Base-by-base conservation (phyloP, 345 rosid species). In the Heritiera littoralis region DNA sequence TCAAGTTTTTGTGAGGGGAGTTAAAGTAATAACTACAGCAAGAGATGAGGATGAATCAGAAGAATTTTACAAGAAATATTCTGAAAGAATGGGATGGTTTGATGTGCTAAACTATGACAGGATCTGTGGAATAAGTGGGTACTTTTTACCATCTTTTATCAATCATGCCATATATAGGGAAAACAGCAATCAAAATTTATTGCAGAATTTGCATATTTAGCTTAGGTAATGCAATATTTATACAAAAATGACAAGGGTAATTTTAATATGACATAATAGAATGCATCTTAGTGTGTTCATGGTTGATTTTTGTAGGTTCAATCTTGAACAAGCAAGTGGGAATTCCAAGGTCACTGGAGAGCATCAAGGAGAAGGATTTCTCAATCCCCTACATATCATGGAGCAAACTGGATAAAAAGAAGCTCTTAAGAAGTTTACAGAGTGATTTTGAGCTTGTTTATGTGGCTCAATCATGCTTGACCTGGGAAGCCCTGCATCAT, bases 401-500 rank as follows among this genome's bases (percentile, higher is more conserved):
- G 86, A 81, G 52, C 51, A 78, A 81, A 73, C 46, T 49, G 74
- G 77, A 80, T 20, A 88, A 80, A 87, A 88, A 88, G 83, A 87
- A 77, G 83, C 82, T 92, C 3, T 45, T 88, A 58, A 87, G 78
- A 84, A 89, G 94, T 83, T 51, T 94, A 74, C 82, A 91, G 20
- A 82, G 79, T 45, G 98, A 92, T 72, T 82, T 94, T 58, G 97
- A 92, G 82, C 82, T 87, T 58, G 92, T 89, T 3, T 90, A 89
- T 86, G 92, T 91, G 75, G 97, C 90, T 83, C 98, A 94, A 32
- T 83, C 89, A 48, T 91, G 97, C 76, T 82, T 92, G 81, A 90
- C 97, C 64, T 92, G 95, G 98, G 94, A 91, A 71, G 92, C 90
- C 66, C 90, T 94, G 59, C 87, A 82, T 2, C 78, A 86, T 79